Percentiles rank a stretch among this genome's conserved stretches.
Conservation (phyloP, 345 rosid species). For the Linum usitatissimum region DNA sequence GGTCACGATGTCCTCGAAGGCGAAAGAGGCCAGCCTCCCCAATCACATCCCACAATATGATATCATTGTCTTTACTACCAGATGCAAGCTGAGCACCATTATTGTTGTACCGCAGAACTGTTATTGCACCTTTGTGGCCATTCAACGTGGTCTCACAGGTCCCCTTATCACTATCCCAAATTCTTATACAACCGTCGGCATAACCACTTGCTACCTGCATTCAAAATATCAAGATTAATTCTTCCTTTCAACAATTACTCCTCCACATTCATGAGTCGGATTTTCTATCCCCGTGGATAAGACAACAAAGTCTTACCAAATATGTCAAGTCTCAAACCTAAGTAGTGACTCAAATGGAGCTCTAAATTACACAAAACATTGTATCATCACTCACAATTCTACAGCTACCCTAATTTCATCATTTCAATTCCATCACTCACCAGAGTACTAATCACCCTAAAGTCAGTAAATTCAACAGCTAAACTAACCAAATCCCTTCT, state of each 20-base stretch:
- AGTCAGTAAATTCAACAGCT: not conserved
- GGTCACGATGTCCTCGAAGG: conserved; percentile 86
- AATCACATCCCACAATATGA: conserved; percentile 89
- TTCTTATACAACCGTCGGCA: conserved; percentile 81
- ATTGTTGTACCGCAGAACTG: conserved; percentile 54
- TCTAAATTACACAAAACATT: not conserved
- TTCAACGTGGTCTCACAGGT: conserved; percentile 60
- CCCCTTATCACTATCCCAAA: conserved; percentile 83
- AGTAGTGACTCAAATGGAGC: not conserved
- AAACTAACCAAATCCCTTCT: too few species aligned
- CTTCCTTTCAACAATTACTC: not conserved
- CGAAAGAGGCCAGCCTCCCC: conserved; percentile 79
- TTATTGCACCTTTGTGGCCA: conserved; percentile 85
- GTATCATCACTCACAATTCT: too few species aligned
- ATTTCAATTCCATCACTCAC: not conserved
- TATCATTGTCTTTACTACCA: conserved; percentile 88
- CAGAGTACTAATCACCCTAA: not conserved
- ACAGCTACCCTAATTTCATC: not conserved
- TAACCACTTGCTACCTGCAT: conserved; percentile 43
- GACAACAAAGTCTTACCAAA: too few species aligned
- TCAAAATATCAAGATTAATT: not conserved
- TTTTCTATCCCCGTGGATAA: too few species aligned
- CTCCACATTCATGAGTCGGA: not conserved
- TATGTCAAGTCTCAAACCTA: not conserved
- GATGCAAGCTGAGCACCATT: conserved; percentile 74